Base-by-base conservation (phyloP, 352 stramenopile genomes). In the Phytopythium oedochilum region DNA sequence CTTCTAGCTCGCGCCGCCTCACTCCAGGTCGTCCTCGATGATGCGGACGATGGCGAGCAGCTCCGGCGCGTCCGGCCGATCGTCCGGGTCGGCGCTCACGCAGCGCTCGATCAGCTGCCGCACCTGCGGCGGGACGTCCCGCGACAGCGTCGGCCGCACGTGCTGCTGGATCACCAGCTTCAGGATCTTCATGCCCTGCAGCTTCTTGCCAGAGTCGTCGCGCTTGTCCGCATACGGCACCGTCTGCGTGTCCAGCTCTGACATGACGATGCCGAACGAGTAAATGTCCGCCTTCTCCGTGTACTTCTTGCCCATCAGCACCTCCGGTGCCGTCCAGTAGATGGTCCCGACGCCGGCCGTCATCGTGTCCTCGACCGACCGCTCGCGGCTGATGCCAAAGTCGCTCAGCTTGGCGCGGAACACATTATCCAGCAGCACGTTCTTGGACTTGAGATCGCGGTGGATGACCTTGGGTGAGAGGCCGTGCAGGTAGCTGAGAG, bases 171-270 rank as follows among this genome's bases (percentile, higher is more conserved):
- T 88, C 53, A 94, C 84, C 67, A 89, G 83, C 58, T 92, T 76
- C 51, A 92, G 77, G 48, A 94, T 86, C 64, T 91, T 89, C 78
- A 92, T 92, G 17, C 75, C 75, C 57, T 91, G 80, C 42, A 92
- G 61, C 55, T 89, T 85, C 59, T 87, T 86, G 46, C 78, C 79
- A 4, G 73, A 63, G 17, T 78, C 75, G 64, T 91, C 82, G 20
- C 73, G 72, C 57, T 88, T 75, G 75, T 94, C 81, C 50, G 79
- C 86, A 66, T 90, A 94, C 60, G 84, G 84, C 52, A 92, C 77
- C 18, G 76, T 59, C 51, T 88, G 76, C 26, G 78, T 90, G 43
- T 94, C 84, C 11, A 94, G 57, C 59, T 94, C 84, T n/a, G 79
- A 87, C 65, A 94, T 71, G 38, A 92, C 81, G 47, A 94, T 86